Evolutionary conservation across 2,329 filamentous ascomycete genomes (phyloP), one percentile per base, ranked within the genome.

Genomic region (Fusarium tjaetaba): DNA sequence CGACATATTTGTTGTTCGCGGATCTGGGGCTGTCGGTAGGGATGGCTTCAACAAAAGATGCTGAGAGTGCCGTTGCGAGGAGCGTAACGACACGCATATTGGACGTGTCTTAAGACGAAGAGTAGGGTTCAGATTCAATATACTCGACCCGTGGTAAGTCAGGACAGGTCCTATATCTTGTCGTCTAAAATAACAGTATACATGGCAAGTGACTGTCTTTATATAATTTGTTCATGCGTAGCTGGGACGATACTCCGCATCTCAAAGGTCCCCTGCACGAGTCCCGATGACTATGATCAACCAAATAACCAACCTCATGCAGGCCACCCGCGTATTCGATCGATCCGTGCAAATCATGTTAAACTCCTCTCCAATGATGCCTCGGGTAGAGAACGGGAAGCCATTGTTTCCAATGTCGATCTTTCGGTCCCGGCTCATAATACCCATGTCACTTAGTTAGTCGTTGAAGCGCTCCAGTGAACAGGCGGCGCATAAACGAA

Each of bases 391-490:
- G 39, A 24, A 36, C 18, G 45, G 52, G 51, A 36, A 46, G 60
- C 36, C 45, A n/a, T 36, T n/a, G 59, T 62, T 61, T 64, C 41
- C 49, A 45, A 26, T 42, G 71, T 51, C 55, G 57, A 73, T 73
- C 71, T 36, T 39, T 26, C 30, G 28, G 39, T 36, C 45, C 36
- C 28, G 67, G 34, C 52, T 59, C 39, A 4, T n/a, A n/a, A 20
- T 26, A 72, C 70, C 71, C 71, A 55, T 74, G 71, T 34, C n/a
- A n/a, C 28, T 51, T 32, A 39, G 20, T 15, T 36, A n/a, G 39
- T n/a, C 39, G 24, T 46, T 43, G 66, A 73, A 71, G 71, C 62
- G 71, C 71, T 74, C 71, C 71, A 73, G 62, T 73, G 26, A 68
- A 46, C 58, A 43, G 45, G 34, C 28, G 41, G 71, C 71, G 71